Conservation (phyloP, 2,329 filamentous ascomycete genomes). For the Alternaria solani region DNA sequence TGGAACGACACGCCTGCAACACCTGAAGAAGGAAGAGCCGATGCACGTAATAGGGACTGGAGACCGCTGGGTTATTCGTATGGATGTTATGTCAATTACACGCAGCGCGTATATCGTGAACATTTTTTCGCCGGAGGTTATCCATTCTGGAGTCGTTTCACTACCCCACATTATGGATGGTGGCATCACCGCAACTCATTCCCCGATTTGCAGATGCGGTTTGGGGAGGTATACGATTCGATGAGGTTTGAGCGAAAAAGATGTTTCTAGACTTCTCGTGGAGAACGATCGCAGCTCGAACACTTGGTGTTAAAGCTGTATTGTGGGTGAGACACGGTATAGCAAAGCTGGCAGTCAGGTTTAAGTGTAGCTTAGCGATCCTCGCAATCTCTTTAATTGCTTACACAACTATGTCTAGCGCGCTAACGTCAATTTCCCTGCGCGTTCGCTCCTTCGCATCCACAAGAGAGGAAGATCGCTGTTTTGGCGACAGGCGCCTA, state of each 20-base stretch:
- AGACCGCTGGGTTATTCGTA: not conserved
- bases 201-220: not conserved
- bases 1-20: slow-evolving; percentile 1
- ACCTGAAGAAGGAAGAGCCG: not conserved
- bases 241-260: not conserved
- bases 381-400: not conserved
- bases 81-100: not conserved
- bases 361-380: not conserved
- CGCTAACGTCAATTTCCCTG: not conserved
- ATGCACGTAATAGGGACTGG: not conserved
- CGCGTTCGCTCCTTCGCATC: slow-evolving; percentile 6
- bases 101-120: slow-evolving; percentile 1
- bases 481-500: no score
- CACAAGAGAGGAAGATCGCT: no score
- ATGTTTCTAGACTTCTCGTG: not conserved
- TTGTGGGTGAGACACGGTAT: no score
- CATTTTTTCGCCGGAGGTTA: slow-evolving; percentile 1
- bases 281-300: not conserved
- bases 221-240: not conserved
- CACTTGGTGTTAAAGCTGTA: not conserved
- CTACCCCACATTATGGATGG: not conserved
- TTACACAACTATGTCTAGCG: not conserved
- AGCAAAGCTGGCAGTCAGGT: no score
- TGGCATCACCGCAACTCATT: not conserved
- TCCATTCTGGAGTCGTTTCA: not conserved